phyloP scores from a whole-genome alignment of 108 stramenopile species.

The Nannochloropsis oceanica region DNA sequence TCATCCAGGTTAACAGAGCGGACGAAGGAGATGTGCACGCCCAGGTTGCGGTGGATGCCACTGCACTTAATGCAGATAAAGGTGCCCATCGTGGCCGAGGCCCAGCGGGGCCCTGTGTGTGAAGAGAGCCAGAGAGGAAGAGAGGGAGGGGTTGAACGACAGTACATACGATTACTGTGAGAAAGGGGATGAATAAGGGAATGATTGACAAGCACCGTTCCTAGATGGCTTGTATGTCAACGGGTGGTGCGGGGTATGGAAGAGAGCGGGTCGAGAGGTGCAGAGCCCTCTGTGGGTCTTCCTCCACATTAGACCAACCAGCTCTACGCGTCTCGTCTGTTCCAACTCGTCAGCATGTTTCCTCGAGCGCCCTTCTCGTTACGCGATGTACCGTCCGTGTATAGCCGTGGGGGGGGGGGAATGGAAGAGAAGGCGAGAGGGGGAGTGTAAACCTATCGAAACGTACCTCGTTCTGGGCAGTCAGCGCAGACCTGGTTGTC shows the following conservation, averaged over 20 bases:
- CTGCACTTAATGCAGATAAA: constrained; percentile 85
- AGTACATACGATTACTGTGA: too few species aligned
- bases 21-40: constrained; percentile 91
- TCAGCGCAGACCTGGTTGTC: constrained; percentile 23
- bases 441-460: neutral
- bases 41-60: constrained; percentile 90
- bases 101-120: constrained; percentile 24
- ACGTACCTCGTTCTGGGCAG: constrained; percentile 20
- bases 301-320: too few species aligned
- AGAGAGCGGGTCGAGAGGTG: neutral
- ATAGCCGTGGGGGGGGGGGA: too few species aligned
- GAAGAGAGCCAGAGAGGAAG: neutral
- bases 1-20: constrained; percentile 42
- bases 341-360: too few species aligned
- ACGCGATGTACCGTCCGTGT: too few species aligned
- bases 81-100: constrained; percentile 18
- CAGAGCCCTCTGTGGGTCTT: neutral
- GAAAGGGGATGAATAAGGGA: neutral
- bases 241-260: neutral
- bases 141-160: neutral
- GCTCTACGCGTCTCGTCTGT: too few species aligned
- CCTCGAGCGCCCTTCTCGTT: too few species aligned
- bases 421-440: neutral
- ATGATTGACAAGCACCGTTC: too few species aligned
- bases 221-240: too few species aligned